phyloP scores from a whole-genome alignment of 352 stramenopile genomes.

The Pythium dissimile region DNA sequence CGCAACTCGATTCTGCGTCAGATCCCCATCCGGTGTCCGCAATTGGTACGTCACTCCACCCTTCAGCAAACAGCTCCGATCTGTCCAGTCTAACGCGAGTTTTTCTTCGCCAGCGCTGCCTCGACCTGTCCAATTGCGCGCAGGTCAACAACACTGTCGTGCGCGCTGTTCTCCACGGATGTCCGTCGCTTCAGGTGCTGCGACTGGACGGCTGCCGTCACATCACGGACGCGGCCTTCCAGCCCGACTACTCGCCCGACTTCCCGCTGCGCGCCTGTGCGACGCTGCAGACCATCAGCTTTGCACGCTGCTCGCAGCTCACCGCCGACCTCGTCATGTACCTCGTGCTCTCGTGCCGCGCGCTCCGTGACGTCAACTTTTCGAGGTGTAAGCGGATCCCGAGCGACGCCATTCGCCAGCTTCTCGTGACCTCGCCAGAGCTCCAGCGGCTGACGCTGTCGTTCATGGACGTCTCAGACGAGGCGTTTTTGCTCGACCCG shows the following conservation, averaged over 20 bases:
- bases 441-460: conserved; percentile 76
- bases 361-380: conserved; percentile 76
- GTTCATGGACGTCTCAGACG: conserved; percentile 80
- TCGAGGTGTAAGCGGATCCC: conserved; percentile 83
- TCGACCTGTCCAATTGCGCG: conserved; percentile 82
- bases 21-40: conserved; percentile 79
- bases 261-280: conserved; percentile 67
- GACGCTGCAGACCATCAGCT: conserved; percentile 72
- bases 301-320: conserved; percentile 81
- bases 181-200: conserved; percentile 67
- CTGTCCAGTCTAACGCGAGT: not conserved
- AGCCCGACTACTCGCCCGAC: conserved; percentile 73
- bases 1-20: conserved; percentile 85
- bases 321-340: conserved; percentile 74
- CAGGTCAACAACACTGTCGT: conserved; percentile 88
- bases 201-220: conserved; percentile 83
- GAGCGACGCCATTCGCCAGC: conserved; percentile 63
- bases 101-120: conserved; percentile 43
- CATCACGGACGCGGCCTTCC: conserved; percentile 86
- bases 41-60: conserved; percentile 45
- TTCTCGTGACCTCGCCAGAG: conserved; percentile 55
- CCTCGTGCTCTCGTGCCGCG: conserved; percentile 72
- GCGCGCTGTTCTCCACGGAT: conserved; percentile 74
- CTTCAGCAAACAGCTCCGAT: not conserved
- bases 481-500: conserved; percentile 34